phyloP scores from a whole-genome alignment of 495 filamentous ascomycete genomes.

The Glarea lozoyensis region DNA sequence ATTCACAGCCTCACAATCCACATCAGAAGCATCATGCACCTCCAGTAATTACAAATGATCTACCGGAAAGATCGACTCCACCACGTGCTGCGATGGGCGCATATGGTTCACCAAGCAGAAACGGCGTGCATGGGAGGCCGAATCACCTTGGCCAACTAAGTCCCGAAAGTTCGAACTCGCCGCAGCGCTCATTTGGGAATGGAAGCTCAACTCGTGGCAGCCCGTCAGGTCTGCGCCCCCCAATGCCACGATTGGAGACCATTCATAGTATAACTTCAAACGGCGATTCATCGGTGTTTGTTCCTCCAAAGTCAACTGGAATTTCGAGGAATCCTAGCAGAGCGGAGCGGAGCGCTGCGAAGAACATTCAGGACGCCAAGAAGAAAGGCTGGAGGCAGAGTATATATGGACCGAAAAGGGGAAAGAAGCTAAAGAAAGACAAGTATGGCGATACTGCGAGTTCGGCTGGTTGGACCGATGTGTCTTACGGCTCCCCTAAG shows the following conservation, averaged over 20 bases:
- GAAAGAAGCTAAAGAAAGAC: conserved; percentile 24
- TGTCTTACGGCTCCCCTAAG: conserved; percentile 19
- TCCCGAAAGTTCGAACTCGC: too few species aligned
- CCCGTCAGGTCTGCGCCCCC: conserved; percentile 38
- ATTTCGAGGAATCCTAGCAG: conserved; percentile 37
- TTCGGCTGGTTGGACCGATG: conserved; percentile 41
- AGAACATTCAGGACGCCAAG: conserved; percentile 47
- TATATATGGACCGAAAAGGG: conserved; percentile 26
- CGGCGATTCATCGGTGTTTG: conserved; percentile 14
- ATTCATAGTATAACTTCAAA: conserved; percentile 32
- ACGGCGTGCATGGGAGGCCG: too few species aligned
- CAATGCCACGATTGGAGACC: conserved; percentile 37
- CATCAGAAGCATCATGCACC: conserved; percentile 6
- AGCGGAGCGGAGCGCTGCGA: conserved; percentile 41
- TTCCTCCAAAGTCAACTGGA: too few species aligned
- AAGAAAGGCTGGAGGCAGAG: conserved; percentile 41
- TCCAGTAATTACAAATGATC: conserved; percentile 2
- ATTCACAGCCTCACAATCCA: conserved; percentile 1
- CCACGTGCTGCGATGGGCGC: conserved; percentile 7
- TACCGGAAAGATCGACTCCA: background rate
- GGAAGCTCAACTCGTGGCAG: too few species aligned
- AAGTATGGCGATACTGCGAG: conserved; percentile 29
- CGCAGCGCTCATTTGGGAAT: too few species aligned
- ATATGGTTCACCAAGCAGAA: conserved; percentile 1
- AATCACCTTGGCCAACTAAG: too few species aligned